Percentiles rank a stretch among this genome's conserved stretches.
phyloP scores from a whole-genome alignment of 2,329 filamentous ascomycete species.

The Aspergillus pseudoviridinutans region DNA sequence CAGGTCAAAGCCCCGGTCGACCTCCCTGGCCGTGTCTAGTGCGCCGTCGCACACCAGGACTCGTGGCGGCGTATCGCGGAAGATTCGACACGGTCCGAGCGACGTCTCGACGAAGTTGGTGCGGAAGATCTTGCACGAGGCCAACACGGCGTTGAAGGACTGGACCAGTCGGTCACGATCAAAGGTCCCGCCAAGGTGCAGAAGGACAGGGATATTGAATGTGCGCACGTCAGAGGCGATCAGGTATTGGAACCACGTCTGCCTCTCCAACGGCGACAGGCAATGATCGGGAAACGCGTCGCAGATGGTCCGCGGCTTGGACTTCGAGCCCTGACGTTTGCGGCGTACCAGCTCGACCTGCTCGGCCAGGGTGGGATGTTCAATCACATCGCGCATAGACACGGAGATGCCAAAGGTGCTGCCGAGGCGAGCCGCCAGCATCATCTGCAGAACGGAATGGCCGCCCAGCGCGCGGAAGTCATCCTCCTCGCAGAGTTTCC shows the following conservation, averaged over 20 bases:
- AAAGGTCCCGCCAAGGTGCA: not conserved
- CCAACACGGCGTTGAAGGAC: not conserved
- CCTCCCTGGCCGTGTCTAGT: not conserved
- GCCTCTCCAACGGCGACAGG: not conserved
- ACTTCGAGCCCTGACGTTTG: not conserved
- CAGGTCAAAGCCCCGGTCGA: not conserved
- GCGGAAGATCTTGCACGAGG: not conserved
- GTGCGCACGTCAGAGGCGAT: not conserved
- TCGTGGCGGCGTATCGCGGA: not conserved
- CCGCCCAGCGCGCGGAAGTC: not conserved
- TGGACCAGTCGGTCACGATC: not conserved
- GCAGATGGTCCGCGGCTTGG: not conserved
- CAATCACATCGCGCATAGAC: not conserved
- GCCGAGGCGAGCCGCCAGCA: not conserved
- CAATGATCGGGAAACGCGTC: not conserved
- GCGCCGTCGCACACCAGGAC: not conserved
- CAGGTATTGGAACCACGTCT: not conserved
- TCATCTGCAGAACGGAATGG: constrained; percentile 1
- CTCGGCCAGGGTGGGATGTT: not conserved
- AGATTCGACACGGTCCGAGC: not conserved
- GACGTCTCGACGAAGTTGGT: not conserved
- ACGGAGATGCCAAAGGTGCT: not conserved
- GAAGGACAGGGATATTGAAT: not conserved
- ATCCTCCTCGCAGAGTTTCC: not conserved
- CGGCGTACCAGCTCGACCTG: not conserved